Conservation (phyloP, 2,329 filamentous ascomycete species). For the Fusarium proliferatum region DNA sequence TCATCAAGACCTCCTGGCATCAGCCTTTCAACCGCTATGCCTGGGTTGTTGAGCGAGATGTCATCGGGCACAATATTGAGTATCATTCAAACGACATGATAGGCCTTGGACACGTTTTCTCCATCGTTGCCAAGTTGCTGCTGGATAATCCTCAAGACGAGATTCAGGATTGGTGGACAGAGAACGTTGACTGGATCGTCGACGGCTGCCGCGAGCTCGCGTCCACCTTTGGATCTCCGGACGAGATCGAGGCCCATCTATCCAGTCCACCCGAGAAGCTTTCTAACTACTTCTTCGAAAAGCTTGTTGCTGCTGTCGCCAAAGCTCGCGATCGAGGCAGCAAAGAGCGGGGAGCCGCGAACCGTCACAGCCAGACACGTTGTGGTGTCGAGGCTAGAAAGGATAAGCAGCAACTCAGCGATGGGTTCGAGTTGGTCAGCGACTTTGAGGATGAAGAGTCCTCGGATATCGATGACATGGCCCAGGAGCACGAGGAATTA, state of each 20-base stretch:
- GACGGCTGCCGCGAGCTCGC: not conserved
- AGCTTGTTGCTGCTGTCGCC: rapidly evolving
- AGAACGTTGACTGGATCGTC: not conserved
- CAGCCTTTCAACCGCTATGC: not conserved
- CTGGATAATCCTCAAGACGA: not conserved
- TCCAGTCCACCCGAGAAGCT: not conserved
- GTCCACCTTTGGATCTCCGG: not conserved
- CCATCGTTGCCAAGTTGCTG: not conserved
- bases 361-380: not conserved
- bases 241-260: not conserved
- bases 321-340: not conserved
- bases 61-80: not conserved
- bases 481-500: not conserved
- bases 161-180: not conserved
- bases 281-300: not conserved
- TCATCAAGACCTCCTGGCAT: not conserved
- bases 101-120: not conserved
- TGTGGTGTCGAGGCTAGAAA: not conserved
- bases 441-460: rapidly evolving
- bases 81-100: not conserved
- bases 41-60: not conserved
- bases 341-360: too few relatives aligned
- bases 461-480: not conserved
- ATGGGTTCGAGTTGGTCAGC: not conserved
- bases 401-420: not conserved